Base-by-base conservation (phyloP, 176 grass and related monocot species). In the Areca catechu region DNA sequence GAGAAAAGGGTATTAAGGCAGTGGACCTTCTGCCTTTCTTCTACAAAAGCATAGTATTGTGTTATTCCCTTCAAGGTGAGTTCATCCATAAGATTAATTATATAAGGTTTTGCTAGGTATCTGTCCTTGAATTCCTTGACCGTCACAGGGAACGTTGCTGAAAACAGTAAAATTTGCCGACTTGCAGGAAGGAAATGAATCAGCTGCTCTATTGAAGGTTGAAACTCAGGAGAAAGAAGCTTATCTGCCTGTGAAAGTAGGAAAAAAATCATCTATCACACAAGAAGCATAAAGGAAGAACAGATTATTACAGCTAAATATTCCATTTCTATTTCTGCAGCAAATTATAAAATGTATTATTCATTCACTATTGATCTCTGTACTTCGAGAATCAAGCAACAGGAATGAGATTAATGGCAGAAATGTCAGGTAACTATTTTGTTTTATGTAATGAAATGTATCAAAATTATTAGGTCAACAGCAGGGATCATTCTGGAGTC, bases 31-130 rank as follows among this genome's bases (percentile, higher is more conserved):
- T 88, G 84, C 68, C 84, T 76, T 74, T 89, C 80, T 73, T 89
- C 76, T 14, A 89, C 85, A 19, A 89, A 89, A 66, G 85, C 85
- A 70, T 89, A 89, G 20, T 73, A 66, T 48, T 89, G 80, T 12
- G 80, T 83, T 19, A 83, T 83, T 70, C 85, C 79, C 68, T 83
- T 89, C 63, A 83, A 48, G 22, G 85, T 89, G 15, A 89, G 68
- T 63, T 89, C 80, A 71, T 89, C 79, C 80, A 83, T 88, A 15
- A 88, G 85, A 73, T 88, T 76, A 76, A 88, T 88, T 56, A 88
- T 27, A 55, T 83, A 89, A 67, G 80, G 80, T 66, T 61, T 89
- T 12, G 80, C 76, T 19, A 89, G 67, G 50, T 89, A 89, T 77
- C 68, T 89, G 19, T 83, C 76, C 49, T 89, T 89, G 27, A 89